A percentile compares a stretch with the other conserved stretches of the same genome.
Evolutionary conservation across 164 flowering plant genomes (phyloP).

Genomic region (Brasenia schreberi): DNA sequence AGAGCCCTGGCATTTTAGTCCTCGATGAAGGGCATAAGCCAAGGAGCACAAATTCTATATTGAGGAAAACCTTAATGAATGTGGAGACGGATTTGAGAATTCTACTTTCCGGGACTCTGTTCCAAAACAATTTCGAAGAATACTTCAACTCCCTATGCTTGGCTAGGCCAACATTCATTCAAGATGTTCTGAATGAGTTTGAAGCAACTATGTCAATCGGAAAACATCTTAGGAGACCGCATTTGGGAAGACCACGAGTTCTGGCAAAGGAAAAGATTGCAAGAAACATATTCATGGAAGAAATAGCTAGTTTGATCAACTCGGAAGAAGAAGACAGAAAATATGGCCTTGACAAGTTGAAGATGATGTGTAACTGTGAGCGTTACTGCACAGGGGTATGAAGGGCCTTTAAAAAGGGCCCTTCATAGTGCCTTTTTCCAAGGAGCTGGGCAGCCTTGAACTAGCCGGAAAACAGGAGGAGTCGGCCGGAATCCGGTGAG

Average conservation of each 20-base stretch:
- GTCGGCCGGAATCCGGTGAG: too few species aligned
- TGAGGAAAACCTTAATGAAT: constrained; percentile 77
- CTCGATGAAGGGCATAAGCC: constrained; percentile 99
- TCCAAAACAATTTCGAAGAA: constrained; percentile 87
- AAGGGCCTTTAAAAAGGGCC: too few species aligned
- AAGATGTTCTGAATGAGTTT: constrained; percentile 50
- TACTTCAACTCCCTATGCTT: constrained; percentile 85
- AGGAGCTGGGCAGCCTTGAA: too few species aligned
- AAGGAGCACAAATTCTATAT: constrained; percentile 73
- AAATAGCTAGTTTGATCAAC: constrained; percentile 46
- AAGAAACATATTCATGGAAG: constrained; percentile 59
- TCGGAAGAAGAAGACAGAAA: constrained; percentile 37
- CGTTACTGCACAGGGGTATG: too few species aligned
- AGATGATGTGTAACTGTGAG: too few species aligned
- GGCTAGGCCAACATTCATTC: constrained; percentile 71
- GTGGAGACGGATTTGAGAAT: constrained; percentile 59
- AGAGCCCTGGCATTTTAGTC: constrained; percentile 72
- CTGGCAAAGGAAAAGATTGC: constrained; percentile 45
- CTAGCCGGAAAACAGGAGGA: too few species aligned
- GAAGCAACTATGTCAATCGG: constrained; percentile 24
- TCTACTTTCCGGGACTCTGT: constrained; percentile 83
- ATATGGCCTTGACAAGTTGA: constrained; percentile 43
- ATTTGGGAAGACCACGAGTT: constrained; percentile 12
- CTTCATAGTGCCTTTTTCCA: too few species aligned
- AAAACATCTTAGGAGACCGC: constrained; percentile 19